These are phyloP conservation scores for Cyberlindnera galapagoensis DNA, from an alignment of 805 yeast genomes.

Conservation along the genomic window DNA sequence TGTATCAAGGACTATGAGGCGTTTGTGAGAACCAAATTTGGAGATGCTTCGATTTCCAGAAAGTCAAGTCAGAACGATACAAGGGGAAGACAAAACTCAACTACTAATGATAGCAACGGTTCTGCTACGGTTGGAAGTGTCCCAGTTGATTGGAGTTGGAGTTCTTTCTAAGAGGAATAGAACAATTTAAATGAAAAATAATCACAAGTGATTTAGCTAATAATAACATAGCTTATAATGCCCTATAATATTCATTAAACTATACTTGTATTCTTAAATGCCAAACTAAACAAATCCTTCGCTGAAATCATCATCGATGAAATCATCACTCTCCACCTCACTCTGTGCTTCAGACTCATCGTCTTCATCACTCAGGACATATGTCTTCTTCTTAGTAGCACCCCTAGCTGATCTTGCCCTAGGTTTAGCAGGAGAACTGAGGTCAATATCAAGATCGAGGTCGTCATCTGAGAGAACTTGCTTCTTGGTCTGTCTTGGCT, in stretches of 20 bases:
- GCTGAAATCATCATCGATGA: slow-evolving; percentile 12
- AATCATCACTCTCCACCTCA: slow-evolving; percentile 8
- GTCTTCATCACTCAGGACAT: slow-evolving; percentile 9
- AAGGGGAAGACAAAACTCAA: not conserved
- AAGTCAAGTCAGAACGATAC: slow-evolving; percentile 1
- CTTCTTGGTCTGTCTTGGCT: too few species aligned
- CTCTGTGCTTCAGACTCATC: slow-evolving; percentile 11
- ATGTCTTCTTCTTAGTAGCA: slow-evolving; percentile 3
- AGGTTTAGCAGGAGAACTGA: slow-evolving; percentile 4
- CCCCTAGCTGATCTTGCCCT: slow-evolving; percentile 1
- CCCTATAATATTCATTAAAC: too few species aligned
- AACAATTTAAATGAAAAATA: too few species aligned
- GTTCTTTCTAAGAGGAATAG: slow-evolving; percentile 58
- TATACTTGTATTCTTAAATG: too few species aligned
- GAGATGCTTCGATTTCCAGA: slow-evolving; percentile 4
- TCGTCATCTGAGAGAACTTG: slow-evolving; percentile 1
- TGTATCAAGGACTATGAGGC: slow-evolving; percentile 60
- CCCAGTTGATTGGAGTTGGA: slow-evolving; percentile 80
- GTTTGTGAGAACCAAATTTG: slow-evolving; percentile 29
- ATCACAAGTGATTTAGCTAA: too few species aligned
- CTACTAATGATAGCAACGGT: slow-evolving; percentile 25
- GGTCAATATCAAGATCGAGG: slow-evolving; percentile 2
- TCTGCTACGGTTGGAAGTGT: slow-evolving; percentile 36
- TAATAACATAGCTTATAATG: too few species aligned
- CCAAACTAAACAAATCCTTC: slow-evolving; percentile 5